These are phyloP conservation scores for Chytriomyces hyalinus DNA, from an alignment of 192 early-diverging fungal species.

Conservation along the genomic window DNA sequence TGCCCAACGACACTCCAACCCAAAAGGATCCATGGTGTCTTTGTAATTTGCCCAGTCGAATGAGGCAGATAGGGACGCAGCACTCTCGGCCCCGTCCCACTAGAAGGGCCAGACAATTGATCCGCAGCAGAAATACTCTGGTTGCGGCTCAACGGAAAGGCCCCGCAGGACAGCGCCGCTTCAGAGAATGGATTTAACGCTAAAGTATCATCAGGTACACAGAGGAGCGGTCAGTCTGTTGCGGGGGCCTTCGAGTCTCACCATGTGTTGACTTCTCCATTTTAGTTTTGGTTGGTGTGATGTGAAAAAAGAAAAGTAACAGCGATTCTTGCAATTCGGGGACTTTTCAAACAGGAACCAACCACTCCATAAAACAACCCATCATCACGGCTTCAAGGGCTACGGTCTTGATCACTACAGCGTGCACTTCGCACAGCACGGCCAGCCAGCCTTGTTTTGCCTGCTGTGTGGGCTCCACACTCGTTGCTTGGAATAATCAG, in stretches of 20 bases:
- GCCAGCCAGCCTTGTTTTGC: too few species aligned
- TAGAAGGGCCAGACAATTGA: neutral
- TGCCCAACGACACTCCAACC: neutral
- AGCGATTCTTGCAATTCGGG: too few species aligned
- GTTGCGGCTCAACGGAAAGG: neutral
- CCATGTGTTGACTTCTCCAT: too few species aligned
- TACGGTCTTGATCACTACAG: too few species aligned
- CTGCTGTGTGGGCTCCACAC: too few species aligned
- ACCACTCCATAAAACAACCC: too few species aligned
- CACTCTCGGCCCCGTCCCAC: neutral
- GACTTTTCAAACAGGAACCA: too few species aligned
- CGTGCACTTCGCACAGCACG: too few species aligned
- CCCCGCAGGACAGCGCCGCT: conserved; percentile 10
- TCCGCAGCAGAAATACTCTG: conserved; percentile 20
- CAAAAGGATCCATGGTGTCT: neutral
- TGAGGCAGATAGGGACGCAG: neutral
- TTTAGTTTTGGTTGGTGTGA: too few species aligned
- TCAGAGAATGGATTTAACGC: conserved; percentile 26
- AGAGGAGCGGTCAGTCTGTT: neutral
- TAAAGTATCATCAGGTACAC: conserved; percentile 13
- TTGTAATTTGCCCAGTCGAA: neutral
- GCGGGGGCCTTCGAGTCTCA: neutral
- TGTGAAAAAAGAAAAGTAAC: too few species aligned
- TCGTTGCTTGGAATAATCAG: too few species aligned
- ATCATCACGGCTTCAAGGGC: too few species aligned